A percentile compares a stretch with the other conserved stretches of the same genome.
Conservation (phyloP, 768 basidiomycete species). For the Suillus americanus region DNA sequence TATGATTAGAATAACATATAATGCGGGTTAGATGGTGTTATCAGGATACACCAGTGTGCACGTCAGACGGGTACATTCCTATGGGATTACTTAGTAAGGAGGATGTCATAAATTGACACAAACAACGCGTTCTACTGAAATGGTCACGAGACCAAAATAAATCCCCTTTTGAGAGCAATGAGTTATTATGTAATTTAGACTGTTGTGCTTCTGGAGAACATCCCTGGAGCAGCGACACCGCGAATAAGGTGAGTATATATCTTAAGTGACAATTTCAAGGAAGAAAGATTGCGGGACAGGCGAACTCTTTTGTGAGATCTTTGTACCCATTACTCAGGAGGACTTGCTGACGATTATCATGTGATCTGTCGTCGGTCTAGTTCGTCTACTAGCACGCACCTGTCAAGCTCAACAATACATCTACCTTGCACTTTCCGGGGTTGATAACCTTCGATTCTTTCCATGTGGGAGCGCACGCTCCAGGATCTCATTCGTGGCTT, state of each 20-base stretch:
- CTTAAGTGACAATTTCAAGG: background rate
- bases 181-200: background rate
- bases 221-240: background rate
- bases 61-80: background rate
- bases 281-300: background rate
- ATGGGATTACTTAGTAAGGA: background rate
- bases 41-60: background rate
- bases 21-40: background rate
- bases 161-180: no score
- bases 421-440: background rate
- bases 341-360: background rate
- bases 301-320: background rate
- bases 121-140: background rate
- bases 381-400: background rate
- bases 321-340: background rate
- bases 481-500: slow-evolving; percentile 95
- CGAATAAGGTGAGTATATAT: background rate
- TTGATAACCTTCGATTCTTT: background rate
- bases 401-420: background rate
- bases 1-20: background rate
- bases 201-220: background rate
- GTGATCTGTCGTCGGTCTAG: background rate
- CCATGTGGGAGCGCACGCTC: slow-evolving; percentile 95
- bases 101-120: background rate
- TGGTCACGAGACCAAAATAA: slow-evolving; percentile 1